These are phyloP conservation scores for Paratinospora sagittata DNA, from an alignment of 164 flowering plant genomes.

Conservation along the genomic window DNA sequence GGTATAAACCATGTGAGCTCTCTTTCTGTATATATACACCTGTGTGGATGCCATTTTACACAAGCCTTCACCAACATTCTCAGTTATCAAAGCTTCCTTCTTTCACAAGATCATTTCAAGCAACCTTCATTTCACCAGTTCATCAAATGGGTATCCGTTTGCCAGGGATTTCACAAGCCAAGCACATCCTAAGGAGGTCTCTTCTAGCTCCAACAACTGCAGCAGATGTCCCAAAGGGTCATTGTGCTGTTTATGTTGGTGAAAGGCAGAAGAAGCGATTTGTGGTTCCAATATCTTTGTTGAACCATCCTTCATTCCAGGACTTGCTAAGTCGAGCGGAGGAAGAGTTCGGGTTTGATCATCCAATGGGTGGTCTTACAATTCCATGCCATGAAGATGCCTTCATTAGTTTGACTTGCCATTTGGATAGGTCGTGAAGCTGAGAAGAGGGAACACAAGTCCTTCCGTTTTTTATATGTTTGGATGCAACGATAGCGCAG, in stretches of 20 bases:
- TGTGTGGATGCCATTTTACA: no score
- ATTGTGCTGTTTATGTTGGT: constrained; percentile 42
- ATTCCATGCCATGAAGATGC: constrained; percentile 21
- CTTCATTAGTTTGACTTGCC: constrained; percentile 26
- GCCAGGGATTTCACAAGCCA: constrained; percentile 11
- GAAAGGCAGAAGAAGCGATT: constrained; percentile 37
- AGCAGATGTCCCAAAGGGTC: constrained; percentile 29
- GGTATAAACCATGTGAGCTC: no score
- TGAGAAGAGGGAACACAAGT: no score
- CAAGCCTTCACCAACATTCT: no score
- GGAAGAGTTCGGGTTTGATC: constrained; percentile 44
- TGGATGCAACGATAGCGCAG: no score
- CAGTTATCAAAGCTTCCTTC: no score
- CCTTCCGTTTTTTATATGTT: no score
- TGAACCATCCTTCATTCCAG: constrained; percentile 41
- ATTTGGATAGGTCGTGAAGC: constrained; percentile 7
- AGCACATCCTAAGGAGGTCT: constrained; percentile 2
- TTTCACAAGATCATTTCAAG: no score
- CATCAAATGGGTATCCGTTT: constrained; percentile 10
- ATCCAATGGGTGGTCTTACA: constrained; percentile 39
- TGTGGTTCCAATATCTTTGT: constrained; percentile 41
- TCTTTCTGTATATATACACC: no score
- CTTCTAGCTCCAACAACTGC: neutral
- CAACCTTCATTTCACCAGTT: no score
- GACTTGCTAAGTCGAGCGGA: constrained; percentile 35